Base-by-base conservation (phyloP, 805 yeast genomes). In the Pichia exigua region DNA sequence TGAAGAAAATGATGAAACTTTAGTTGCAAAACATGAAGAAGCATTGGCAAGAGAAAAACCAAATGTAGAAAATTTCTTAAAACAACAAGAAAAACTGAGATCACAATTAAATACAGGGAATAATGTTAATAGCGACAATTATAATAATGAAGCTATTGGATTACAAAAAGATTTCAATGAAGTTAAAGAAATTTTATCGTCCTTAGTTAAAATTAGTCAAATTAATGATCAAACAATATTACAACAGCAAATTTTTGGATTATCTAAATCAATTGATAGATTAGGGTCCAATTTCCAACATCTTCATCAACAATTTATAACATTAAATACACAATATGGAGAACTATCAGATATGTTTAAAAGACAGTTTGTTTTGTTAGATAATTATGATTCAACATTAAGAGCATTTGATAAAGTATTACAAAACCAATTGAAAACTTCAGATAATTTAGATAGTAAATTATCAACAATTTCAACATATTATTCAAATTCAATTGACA, bases 21-120 rank as follows among this genome's bases (percentile, higher is more conserved):
- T 66, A 27, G 47, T 59, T 52, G 64, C 69, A 2, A 60, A 52
- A 44, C 68, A 66, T 52, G 53, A 47, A 13, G 38, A 32, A 2
- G 21, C 18, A 12, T 24, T 35, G n/a, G 18, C 17, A 17, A 28
- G 27, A 11, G 21, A 48, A 17, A 44, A 39, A 22, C 26, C 35
- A 27, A 12, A 28, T 22, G 27, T 44, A 27, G 24, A 53, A 22
- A 38, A 39, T 9, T 60, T 64, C 51, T 52, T 51, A 35, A 52
- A 57, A n/a, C 52, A 46, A 30, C 61, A 61, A 45, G 50, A 57
- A 38, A 54, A 54, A 32, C 51, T 59, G 24, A 62, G 62, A 48
- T 53, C 48, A n/a, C 45, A 54, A 20, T 22, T 46, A 20, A 17
- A 52, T 13, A 17, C 47, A 24, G 38, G 4, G 2, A 11, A 11